Evolutionary conservation across 140 eudicot species (phyloP), one percentile per base, ranked within the genome.

Genomic region (Bidens hawaiensis): DNA sequence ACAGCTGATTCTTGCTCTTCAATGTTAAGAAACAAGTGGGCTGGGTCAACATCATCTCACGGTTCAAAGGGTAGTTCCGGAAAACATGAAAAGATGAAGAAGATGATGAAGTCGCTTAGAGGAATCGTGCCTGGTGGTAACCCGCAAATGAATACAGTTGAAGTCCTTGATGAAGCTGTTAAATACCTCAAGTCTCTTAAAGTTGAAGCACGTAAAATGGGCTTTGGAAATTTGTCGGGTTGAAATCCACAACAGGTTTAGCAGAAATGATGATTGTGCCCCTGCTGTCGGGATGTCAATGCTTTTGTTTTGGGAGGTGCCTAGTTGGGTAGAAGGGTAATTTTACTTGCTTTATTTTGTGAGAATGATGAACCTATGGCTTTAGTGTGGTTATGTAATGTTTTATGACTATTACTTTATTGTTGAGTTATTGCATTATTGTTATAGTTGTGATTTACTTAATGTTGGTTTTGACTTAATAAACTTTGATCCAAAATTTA

Each of bases 131-230:
- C 94, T 9, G 85, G 71, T 61, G 86, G 87, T 17, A 72, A 79
- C 15, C 50, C n/a, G n/a, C n/a, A n/a, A n/a, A n/a, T n/a, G n/a
- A n/a, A n/a, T n/a, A n/a, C n/a, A n/a, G n/a, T n/a, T 15, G 72
- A 68, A 33, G 90, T 88, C 70, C 82, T 88, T 72, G 96, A 88
- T 75, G 96, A 88, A 77, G 94, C 94, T 65, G 96, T 88, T 15
- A 70, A 82, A 49, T 82, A 84, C 70, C 94, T 88, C 22, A 88
- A 88, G 75, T 81, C 94, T 7, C 85, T 88, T 17, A 84, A 86
- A 80, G 86, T 81, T 1, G 90, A 88, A 51, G 94, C 76, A n/a
- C 72, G 77, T 81, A 79, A 80, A 71, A 65, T 72, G 49, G 94
- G 96, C 56, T 64, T 68, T 53, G 84, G 75, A 17, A 70, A 74